Conservation (phyloP, 306 rosid species). For the Trifolium repens region DNA sequence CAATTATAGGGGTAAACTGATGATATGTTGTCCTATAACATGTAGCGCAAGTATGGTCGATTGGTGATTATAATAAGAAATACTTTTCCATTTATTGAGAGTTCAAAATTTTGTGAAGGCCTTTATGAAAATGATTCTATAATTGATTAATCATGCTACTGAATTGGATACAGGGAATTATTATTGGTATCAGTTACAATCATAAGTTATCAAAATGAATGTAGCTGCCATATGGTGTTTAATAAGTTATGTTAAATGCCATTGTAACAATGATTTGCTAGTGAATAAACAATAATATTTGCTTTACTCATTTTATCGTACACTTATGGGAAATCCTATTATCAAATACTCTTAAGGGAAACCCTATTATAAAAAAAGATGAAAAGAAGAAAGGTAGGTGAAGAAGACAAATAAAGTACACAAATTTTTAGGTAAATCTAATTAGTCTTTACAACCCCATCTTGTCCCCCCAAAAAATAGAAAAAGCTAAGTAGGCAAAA, state of each 20-base stretch:
- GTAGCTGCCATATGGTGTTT: not conserved
- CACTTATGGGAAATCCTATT: constrained; percentile 14
- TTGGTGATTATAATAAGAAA: not conserved
- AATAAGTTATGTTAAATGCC: not conserved
- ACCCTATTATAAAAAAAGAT: not conserved
- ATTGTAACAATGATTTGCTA: constrained; percentile 24
- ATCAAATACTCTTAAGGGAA: not conserved
- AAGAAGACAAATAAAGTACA: constrained; percentile 8
- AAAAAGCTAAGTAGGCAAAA: constrained; percentile 5
- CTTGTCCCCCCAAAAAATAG: constrained; percentile 12
- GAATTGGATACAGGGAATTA: not conserved
- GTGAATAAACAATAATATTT: constrained; percentile 8
- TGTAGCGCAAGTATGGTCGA: constrained; percentile 27
- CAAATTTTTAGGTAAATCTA: constrained; percentile 1
- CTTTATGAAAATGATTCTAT: not conserved
- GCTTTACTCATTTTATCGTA: not conserved
- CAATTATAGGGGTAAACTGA: constrained; percentile 24
- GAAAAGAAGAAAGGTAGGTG: constrained; percentile 21
- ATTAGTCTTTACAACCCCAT: constrained; percentile 10
- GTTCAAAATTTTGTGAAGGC: not conserved
- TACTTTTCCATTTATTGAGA: not conserved
- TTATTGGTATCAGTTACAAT: not conserved
- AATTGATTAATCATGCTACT: not conserved
- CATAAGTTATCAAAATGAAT: not conserved
- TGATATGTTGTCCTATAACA: not conserved